These are phyloP conservation scores for Blastocystis sp. DNA, from an alignment of 352 stramenopile genomes.

Conservation along the genomic window DNA sequence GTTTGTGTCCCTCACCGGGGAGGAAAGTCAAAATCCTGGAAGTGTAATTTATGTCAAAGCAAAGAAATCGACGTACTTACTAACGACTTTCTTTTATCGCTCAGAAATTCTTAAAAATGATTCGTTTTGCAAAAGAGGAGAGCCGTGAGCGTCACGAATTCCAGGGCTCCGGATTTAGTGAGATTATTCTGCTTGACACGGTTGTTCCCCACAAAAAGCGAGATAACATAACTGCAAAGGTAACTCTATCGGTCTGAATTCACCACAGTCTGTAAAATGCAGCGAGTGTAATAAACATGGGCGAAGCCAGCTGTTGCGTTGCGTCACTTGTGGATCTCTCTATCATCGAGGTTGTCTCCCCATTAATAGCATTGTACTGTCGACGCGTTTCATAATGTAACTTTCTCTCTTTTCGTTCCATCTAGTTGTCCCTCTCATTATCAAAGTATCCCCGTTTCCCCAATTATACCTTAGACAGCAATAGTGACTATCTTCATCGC, in stretches of 20 bases:
- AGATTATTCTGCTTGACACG: conserved; percentile 39
- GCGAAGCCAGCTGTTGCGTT: conserved; percentile 34
- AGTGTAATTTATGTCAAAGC: conserved; percentile 30
- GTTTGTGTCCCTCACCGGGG: neutral
- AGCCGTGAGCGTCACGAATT: neutral
- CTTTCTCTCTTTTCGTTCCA: neutral
- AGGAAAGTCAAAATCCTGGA: neutral
- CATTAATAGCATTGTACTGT: conserved; percentile 22
- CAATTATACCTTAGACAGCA: conserved; percentile 12
- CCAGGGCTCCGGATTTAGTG: conserved; percentile 8
- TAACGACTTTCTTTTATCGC: too few species aligned
- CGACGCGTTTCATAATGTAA: conserved; percentile 31
- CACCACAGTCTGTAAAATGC: neutral
- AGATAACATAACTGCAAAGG: neutral
- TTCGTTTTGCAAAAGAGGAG: neutral
- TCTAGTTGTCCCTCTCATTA: conserved; percentile 45
- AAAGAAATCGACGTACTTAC: conserved; percentile 19
- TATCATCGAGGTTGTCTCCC: conserved; percentile 41
- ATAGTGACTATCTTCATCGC: conserved; percentile 1
- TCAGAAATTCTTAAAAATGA: conserved; percentile 35
- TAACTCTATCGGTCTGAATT: neutral
- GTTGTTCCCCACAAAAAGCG: conserved; percentile 43
- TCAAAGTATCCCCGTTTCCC: neutral
- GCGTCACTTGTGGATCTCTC: conserved; percentile 13
- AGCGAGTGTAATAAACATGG: conserved; percentile 22